Evolutionary conservation across 306 rosid genomes (phyloP).

Genomic region (Trifolium subterraneum): DNA sequence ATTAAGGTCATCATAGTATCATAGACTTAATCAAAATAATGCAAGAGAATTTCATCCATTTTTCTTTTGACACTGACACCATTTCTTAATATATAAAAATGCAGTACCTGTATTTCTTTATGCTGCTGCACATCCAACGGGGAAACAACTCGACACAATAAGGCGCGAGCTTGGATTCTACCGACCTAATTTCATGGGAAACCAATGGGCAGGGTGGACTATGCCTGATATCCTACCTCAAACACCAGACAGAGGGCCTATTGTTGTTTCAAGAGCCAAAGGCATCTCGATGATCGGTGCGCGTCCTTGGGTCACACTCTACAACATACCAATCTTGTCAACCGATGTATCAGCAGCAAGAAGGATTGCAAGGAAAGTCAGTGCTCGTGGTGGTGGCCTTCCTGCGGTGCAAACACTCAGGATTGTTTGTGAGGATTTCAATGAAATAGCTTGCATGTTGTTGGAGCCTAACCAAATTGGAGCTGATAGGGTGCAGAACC

Average conservation of each 20-base stretch:
- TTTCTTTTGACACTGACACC: neutral
- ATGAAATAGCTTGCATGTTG: constrained; percentile 82
- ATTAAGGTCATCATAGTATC: neutral
- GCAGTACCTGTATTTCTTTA: constrained; percentile 89
- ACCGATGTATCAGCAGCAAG: constrained; percentile 54
- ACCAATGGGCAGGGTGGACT: constrained; percentile 90
- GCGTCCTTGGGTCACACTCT: constrained; percentile 69
- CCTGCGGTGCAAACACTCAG: constrained; percentile 75
- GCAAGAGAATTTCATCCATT: constrained; percentile 16
- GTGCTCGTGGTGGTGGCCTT: constrained; percentile 89
- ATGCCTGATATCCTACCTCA: constrained; percentile 60
- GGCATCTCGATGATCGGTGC: constrained; percentile 86
- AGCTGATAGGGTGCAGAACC: constrained; percentile 73
- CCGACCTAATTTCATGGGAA: constrained; percentile 71
- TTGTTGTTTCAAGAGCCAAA: constrained; percentile 49
- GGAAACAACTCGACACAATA: constrained; percentile 71
- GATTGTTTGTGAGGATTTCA: constrained; percentile 63
- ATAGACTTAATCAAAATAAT: neutral
- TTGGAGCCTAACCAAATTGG: constrained; percentile 81
- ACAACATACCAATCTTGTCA: constrained; percentile 71
- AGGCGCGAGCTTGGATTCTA: constrained; percentile 74
- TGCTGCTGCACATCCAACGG: constrained; percentile 85
- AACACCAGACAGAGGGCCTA: constrained; percentile 75
- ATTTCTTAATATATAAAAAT: neutral
- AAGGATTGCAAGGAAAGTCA: constrained; percentile 75